Conservation (phyloP, 2,329 filamentous ascomycete genomes). For the Stemphylium vesicarium region DNA sequence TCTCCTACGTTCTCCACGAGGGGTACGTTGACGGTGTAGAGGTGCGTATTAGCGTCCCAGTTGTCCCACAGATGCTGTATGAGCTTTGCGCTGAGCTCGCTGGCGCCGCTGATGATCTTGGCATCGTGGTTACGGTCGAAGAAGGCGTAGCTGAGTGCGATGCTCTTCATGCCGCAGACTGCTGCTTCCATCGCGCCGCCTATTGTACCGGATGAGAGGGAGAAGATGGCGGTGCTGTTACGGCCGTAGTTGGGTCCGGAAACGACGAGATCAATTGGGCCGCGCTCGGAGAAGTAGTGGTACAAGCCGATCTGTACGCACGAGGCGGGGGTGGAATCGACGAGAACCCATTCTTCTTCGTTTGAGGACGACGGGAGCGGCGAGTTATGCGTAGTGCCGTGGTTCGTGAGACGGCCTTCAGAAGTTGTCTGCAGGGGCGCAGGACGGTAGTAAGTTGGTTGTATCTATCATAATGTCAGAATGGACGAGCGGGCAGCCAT, state of each 20-base stretch:
- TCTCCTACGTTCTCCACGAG: conserved; percentile 75
- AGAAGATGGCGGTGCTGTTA: conserved; percentile 59
- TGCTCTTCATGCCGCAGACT: conserved; percentile 60
- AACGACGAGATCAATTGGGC: conserved; percentile 56
- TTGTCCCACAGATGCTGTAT: conserved; percentile 79
- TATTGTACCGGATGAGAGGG: conserved; percentile 56
- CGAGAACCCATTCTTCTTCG: conserved; percentile 58
- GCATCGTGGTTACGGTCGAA: conserved; percentile 85
- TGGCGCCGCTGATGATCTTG: conserved; percentile 77
- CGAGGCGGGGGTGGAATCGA: conserved; percentile 57
- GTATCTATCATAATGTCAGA: conserved; percentile 54
- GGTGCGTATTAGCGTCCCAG: conserved; percentile 73
- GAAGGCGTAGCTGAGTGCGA: conserved; percentile 91
- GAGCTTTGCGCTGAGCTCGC: conserved; percentile 73
- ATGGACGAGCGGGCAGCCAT: neutral
- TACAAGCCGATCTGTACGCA: conserved; percentile 58
- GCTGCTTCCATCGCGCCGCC: conserved; percentile 59
- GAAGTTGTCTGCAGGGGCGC: conserved; percentile 58
- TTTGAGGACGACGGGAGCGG: conserved; percentile 42
- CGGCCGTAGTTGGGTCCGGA: conserved; percentile 59
- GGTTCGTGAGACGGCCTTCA: conserved; percentile 46
- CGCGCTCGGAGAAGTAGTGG: conserved; percentile 54
- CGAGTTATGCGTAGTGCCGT: conserved; percentile 42
- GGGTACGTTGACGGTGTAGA: conserved; percentile 94
- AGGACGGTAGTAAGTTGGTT: conserved; percentile 81